A percentile compares a stretch with the other conserved stretches of the same genome.
Conservation (phyloP, 2,329 filamentous ascomycete genomes). For the Fusarium sp. region DNA sequence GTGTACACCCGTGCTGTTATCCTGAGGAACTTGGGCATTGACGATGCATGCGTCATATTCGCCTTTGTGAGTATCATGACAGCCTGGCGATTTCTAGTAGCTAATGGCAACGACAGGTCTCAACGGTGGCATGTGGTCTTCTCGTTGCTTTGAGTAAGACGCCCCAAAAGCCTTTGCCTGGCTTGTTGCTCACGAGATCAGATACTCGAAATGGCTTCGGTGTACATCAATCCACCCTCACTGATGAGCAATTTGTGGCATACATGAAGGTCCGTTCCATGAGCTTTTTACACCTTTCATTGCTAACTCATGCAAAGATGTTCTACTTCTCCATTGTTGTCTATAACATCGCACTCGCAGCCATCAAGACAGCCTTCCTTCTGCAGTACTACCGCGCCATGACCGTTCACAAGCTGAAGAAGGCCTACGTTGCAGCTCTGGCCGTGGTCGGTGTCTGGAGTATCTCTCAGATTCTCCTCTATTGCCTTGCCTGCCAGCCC, state of each 20-base stretch:
- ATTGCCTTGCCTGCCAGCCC: background rate
- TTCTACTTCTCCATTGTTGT: background rate
- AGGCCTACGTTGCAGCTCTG: background rate
- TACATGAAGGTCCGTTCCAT: background rate
- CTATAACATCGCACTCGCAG: background rate
- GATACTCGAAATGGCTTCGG: background rate
- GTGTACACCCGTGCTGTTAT: slow-evolving; percentile 1
- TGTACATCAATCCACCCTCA: background rate
- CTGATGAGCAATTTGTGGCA: background rate
- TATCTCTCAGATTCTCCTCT: background rate
- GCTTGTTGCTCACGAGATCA: background rate
- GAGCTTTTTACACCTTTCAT: background rate
- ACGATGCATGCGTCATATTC: background rate
- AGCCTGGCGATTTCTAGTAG: background rate
- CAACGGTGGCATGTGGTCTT: background rate
- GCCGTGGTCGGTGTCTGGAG: background rate
- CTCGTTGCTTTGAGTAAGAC: background rate
- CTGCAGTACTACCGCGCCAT: slow-evolving; percentile 4
- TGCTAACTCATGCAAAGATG: background rate
- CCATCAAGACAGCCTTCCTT: slow-evolving; percentile 4
- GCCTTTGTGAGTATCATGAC: background rate
- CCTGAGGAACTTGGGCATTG: background rate
- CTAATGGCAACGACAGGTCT: background rate
- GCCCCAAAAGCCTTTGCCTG: background rate
- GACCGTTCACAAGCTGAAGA: background rate